These are phyloP conservation scores for Tetradesmus obliquus DNA, from an alignment of 139 green algal species.

Conservation along the genomic window DNA sequence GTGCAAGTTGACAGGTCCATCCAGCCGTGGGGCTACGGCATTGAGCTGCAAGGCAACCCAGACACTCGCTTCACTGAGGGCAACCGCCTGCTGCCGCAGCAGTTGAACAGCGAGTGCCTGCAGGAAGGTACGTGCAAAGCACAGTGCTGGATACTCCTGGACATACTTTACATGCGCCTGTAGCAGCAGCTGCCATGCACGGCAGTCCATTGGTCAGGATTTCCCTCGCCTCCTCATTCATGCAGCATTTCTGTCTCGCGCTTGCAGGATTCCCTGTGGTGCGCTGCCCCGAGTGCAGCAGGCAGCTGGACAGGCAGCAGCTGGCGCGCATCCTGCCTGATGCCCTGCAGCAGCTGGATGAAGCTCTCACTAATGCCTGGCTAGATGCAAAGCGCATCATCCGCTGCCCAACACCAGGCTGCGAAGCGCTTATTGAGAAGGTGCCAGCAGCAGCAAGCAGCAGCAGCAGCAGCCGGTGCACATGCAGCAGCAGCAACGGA, in stretches of 20 bases:
- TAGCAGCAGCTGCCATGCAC: not conserved
- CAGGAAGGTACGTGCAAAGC: not conserved
- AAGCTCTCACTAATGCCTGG: constrained; percentile 33
- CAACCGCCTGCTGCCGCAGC: not conserved
- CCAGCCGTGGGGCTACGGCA: constrained; percentile 28
- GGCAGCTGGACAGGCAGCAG: not conserved
- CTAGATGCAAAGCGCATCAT: constrained; percentile 28
- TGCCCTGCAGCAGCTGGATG: constrained; percentile 13
- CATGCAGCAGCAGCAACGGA: not conserved
- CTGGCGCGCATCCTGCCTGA: constrained; percentile 5
- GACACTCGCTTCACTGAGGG: constrained; percentile 29
- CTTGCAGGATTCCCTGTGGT: constrained; percentile 20
- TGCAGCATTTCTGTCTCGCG: not conserved
- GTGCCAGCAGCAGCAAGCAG: not conserved
- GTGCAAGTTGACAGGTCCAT: constrained; percentile 30
- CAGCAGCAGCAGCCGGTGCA: not conserved
- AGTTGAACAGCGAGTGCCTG: not conserved
- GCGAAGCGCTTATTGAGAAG: constrained; percentile 21
- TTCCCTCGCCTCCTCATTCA: not conserved
- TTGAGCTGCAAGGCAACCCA: not conserved
- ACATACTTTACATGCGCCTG: not conserved
- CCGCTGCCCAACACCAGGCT: not conserved
- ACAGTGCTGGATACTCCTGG: too few species aligned
- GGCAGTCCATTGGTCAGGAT: not conserved
- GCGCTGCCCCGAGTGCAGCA: constrained; percentile 14